phyloP scores from a whole-genome alignment of 176 grass and related monocot genomes.

The Pharus latifolius region DNA sequence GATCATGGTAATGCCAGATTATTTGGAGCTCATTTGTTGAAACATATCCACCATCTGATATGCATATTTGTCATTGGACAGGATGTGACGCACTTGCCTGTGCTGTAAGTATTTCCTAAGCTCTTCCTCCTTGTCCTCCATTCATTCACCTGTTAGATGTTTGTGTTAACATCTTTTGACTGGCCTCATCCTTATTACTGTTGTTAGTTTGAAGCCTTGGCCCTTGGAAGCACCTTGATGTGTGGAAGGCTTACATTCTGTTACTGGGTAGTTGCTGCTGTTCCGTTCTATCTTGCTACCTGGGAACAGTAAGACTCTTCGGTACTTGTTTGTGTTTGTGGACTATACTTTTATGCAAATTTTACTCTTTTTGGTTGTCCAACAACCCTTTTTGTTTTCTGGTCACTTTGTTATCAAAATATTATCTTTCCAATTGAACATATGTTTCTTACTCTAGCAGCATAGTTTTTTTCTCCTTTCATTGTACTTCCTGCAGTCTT shows the following conservation, averaged over 20 bases:
- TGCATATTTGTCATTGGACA: slow-evolving; percentile 32
- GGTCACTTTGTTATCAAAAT: background rate
- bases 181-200: background rate
- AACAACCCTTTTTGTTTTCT: background rate
- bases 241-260: slow-evolving; percentile 71
- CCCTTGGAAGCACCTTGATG: slow-evolving; percentile 89
- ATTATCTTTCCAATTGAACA: background rate
- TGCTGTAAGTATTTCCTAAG: slow-evolving; percentile 67
- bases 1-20: slow-evolving; percentile 62
- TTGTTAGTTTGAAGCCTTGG: slow-evolving; percentile 89
- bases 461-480: slow-evolving; percentile 1
- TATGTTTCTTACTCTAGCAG: background rate
- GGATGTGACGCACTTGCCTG: slow-evolving; percentile 99
- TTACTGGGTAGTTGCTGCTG: slow-evolving; percentile 79
- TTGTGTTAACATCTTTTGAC: slow-evolving; percentile 5
- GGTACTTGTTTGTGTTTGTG: slow-evolving; percentile 3
- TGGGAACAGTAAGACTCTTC: slow-evolving; percentile 91
- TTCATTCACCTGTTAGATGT: background rate
- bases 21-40: background rate
- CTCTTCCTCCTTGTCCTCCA: slow-evolving; percentile 9
- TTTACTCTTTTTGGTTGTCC: background rate
- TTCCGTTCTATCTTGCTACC: slow-evolving; percentile 92
- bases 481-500: background rate
- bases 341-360: background rate
- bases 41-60: background rate